Conservation (phyloP, 2,329 filamentous ascomycete genomes). For the Aspergillus sp. region DNA sequence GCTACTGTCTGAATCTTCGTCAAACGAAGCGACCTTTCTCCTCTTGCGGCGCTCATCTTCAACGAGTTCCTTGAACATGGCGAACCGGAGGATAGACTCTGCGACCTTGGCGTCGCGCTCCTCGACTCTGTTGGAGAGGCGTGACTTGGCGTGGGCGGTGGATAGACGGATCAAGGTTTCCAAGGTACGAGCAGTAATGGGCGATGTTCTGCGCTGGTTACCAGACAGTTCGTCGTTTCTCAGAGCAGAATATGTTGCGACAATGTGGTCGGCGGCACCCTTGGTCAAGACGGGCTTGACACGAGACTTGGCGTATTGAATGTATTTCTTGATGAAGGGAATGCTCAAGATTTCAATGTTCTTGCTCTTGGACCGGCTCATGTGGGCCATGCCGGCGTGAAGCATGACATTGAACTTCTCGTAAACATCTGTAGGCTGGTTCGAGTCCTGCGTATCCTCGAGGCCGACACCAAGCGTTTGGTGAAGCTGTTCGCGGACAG, state of each 20-base stretch:
- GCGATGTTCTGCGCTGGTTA: slow-evolving; percentile 89
- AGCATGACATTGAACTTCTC: slow-evolving; percentile 97
- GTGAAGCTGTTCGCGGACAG: slow-evolving; percentile 81
- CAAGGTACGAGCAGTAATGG: slow-evolving; percentile 93
- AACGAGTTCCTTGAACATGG: slow-evolving; percentile 94
- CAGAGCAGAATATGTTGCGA: slow-evolving; percentile 84
- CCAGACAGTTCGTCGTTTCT: slow-evolving; percentile 95
- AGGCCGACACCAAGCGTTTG: slow-evolving; percentile 87
- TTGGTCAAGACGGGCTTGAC: slow-evolving; percentile 89
- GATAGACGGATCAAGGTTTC: slow-evolving; percentile 98
- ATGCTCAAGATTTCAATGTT: slow-evolving; percentile 90
- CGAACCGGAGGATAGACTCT: slow-evolving; percentile 87
- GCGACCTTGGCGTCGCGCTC: slow-evolving; percentile 85
- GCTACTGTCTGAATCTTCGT: slow-evolving; percentile 57
- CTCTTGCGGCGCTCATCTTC: slow-evolving; percentile 77
- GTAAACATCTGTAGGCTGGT: slow-evolving; percentile 81
- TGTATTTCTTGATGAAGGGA: slow-evolving; percentile 98
- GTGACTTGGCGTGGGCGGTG: slow-evolving; percentile 91
- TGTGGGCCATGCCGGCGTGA: slow-evolving; percentile 83
- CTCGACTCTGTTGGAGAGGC: slow-evolving; percentile 84
- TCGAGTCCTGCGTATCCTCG: slow-evolving; percentile 70
- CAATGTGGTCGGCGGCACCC: slow-evolving; percentile 87
- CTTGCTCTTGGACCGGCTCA: slow-evolving; percentile 71
- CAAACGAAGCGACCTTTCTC: slow-evolving; percentile 70
- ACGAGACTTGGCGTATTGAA: slow-evolving; percentile 93